These are phyloP conservation scores for Pythium inflatum DNA, from an alignment of 352 stramenopile species.

Conservation along the genomic window DNA sequence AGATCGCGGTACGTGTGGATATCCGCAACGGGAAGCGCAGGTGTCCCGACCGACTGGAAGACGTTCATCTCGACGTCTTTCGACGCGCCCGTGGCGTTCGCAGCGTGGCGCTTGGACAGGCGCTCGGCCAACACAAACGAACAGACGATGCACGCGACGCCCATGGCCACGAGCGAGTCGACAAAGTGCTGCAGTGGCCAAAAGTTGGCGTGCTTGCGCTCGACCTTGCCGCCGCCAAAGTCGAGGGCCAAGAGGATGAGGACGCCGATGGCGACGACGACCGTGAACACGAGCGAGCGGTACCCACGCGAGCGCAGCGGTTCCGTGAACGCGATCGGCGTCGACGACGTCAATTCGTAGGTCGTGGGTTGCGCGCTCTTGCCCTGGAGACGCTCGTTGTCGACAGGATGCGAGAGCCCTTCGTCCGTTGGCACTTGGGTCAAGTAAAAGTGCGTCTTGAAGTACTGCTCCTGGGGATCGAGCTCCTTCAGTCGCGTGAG, in stretches of 20 bases:
- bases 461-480: constrained; percentile 35
- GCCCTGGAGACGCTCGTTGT: constrained; percentile 15
- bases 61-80: constrained; percentile 12
- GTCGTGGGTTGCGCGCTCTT: neutral
- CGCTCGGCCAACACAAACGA: too few species aligned
- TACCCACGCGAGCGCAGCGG: constrained; percentile 51
- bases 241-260: constrained; percentile 40
- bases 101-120: too few species aligned
- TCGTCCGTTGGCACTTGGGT: constrained; percentile 48
- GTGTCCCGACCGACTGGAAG: constrained; percentile 11
- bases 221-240: constrained; percentile 58
- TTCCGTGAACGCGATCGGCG: constrained; percentile 52
- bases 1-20: too few species aligned
- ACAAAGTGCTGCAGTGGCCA: constrained; percentile 63
- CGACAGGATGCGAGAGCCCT: constrained; percentile 35
- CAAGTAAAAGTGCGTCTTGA: constrained; percentile 36
- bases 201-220: constrained; percentile 50
- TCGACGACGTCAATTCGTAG: neutral
- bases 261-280: constrained; percentile 45
- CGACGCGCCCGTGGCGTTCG: too few species aligned
- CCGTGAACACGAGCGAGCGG: constrained; percentile 41
- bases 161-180: constrained; percentile 49
- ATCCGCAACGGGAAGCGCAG: neutral
- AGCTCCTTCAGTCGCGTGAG: constrained; percentile 36
- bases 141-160: constrained; percentile 54